Evolutionary conservation across 495 filamentous ascomycete genomes (phyloP).

Genomic region (Hypoxylon fragiforme): DNA sequence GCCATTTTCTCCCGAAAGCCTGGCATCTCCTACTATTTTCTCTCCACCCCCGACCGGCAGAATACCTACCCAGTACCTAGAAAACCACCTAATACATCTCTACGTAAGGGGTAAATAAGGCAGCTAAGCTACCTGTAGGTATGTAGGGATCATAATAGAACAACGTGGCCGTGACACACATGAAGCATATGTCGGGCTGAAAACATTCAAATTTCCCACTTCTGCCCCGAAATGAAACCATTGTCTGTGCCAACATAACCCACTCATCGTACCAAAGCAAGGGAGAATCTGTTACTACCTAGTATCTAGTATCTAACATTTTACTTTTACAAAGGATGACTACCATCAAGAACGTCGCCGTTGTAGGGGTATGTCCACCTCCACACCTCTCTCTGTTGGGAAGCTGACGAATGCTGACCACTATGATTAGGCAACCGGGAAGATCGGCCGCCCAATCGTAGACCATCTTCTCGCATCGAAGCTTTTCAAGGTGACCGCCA

Average conservation of each 20-base stretch:
- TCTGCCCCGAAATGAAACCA: neutral
- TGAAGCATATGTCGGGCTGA: conserved; percentile 8
- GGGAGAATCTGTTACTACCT: too few species aligned
- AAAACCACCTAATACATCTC: too few species aligned
- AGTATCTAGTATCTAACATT: too few species aligned
- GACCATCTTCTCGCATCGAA: conserved; percentile 25
- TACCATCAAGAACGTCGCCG: conserved; percentile 30
- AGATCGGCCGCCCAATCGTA: conserved; percentile 35
- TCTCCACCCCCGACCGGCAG: conserved; percentile 26
- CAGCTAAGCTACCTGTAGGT: too few species aligned
- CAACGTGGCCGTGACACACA: conserved; percentile 30
- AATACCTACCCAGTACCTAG: conserved; percentile 3
- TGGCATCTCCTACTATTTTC: conserved; percentile 1
- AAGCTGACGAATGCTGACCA: conserved; percentile 16
- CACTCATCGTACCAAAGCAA: conserved; percentile 4
- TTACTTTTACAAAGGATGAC: too few species aligned
- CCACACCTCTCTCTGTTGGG: conserved; percentile 9
- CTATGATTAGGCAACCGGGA: conserved; percentile 33
- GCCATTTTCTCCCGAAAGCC: conserved; percentile 21
- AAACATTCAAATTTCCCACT: conserved; percentile 19
- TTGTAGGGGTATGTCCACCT: conserved; percentile 30
- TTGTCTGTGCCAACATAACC: conserved; percentile 20
- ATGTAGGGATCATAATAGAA: conserved; percentile 1
- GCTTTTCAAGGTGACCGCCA: conserved; percentile 27
- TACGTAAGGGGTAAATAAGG: too few species aligned